Evolutionary conservation across 768 basidiomycete genomes (phyloP), one percentile per base, ranked within the genome.

Genomic region (Rhodocollybia butyracea): DNA sequence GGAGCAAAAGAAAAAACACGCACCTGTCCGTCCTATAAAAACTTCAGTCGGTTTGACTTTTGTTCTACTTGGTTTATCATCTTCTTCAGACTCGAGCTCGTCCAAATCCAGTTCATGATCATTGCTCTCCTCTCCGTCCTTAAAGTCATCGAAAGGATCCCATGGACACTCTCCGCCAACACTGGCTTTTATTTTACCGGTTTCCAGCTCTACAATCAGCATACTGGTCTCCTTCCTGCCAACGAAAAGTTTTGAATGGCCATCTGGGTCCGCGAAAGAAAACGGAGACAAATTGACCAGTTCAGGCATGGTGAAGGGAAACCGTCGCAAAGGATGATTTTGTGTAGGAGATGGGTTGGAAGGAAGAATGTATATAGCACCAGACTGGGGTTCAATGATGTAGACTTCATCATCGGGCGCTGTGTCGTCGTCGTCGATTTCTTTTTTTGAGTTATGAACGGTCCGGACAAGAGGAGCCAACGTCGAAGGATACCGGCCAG

Each of bases 341-440:
- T 46, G 29, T 30, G 30, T 63, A 94, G 87, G 39, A 98, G 78
- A 2, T 88, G 83, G 47, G 79, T 80, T 13, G 77, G 77, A 1
- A 86, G 84, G 0, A 73, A 92, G 86, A 57, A 97, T 84, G 68
- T 90, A 98, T 60, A 98, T 91, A 64, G 93, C 89, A 6, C 96
- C 96, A 4, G 90, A 88, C 75, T 94, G 90, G 0, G 96, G 96
- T 65, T 98, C 96, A 51, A 98, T 90, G 57, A 98, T 87, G 71
- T 96, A 98, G 41, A 88, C 81, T 67, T 93, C 91, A 62, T 84
- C 81, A 26, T 73, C 68, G 1, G 69, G 64, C 53, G 73, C 66
- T 46, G 80, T 78, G 59, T 86, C 85, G 57, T 79, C 78, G 11
- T 70, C 76, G 42, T 54, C 43, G 11, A 54, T 46, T 24, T 79